Evolutionary conservation across 768 basidiomycete species (phyloP).

Genomic region (Russula foetens): DNA sequence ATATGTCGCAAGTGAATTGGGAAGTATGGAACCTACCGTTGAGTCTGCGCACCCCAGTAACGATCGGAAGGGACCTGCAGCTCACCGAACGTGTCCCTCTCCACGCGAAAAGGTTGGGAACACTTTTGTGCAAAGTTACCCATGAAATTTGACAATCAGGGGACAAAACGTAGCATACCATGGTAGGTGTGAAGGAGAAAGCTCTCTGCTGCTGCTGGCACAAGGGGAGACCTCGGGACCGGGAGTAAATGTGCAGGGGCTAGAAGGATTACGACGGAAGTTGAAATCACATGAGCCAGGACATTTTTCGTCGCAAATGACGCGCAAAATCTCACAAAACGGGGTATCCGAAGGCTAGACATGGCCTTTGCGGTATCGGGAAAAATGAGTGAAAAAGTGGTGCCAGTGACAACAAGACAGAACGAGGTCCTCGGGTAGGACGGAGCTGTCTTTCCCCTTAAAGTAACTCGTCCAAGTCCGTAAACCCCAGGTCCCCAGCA

Average conservation of each 20-base stretch:
- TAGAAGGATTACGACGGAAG: not conserved
- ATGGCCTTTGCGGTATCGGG: slow-evolving; percentile 14
- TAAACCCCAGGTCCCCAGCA: not conserved
- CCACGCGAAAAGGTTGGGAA: slow-evolving; percentile 56
- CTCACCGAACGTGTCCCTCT: slow-evolving; percentile 94
- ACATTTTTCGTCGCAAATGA: not conserved
- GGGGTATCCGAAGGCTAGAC: slow-evolving; percentile 24
- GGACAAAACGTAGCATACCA: slow-evolving; percentile 26
- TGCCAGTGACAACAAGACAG: too few relatives aligned
- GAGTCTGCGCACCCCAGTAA: slow-evolving; percentile 99
- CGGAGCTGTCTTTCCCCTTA: not conserved
- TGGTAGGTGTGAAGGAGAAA: slow-evolving; percentile 30
- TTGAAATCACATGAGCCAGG: slow-evolving; percentile 28
- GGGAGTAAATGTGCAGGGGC: slow-evolving; percentile 3
- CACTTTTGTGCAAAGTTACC: slow-evolving; percentile 25
- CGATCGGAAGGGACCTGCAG: slow-evolving; percentile 79
- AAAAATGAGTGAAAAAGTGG: not conserved
- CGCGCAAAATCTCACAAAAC: slow-evolving; percentile 13
- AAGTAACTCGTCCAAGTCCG: not conserved
- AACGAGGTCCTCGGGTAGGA: not conserved
- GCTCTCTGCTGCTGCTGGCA: slow-evolving; percentile 20
- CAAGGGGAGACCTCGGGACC: not conserved
- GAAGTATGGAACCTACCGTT: slow-evolving; percentile 46
- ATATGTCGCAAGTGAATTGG: not conserved
- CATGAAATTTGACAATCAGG: not conserved